A percentile compares a stretch with the other conserved stretches of the same genome.
Evolutionary conservation across 2,329 filamentous ascomycete genomes (phyloP).

Genomic region (Penicillium sp.): DNA sequence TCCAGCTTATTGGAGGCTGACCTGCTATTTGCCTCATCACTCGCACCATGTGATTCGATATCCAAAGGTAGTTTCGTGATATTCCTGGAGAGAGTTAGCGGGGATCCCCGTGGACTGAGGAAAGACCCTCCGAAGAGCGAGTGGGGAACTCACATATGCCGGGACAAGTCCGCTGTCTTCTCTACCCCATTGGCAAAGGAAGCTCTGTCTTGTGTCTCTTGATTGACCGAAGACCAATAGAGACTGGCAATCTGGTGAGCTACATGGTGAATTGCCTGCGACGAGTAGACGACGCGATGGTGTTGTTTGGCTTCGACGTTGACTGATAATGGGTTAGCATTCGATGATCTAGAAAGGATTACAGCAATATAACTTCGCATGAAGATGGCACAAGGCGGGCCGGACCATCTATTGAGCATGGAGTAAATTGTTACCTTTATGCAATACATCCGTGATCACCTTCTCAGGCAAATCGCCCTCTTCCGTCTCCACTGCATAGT

Average conservation of each 20-base stretch:
- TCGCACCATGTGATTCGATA: conserved; percentile 40
- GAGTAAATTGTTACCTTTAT: conserved; percentile 52
- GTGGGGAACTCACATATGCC: conserved; percentile 39
- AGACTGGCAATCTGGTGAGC: conserved; percentile 62
- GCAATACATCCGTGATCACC: conserved; percentile 56
- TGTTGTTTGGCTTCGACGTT: conserved; percentile 60
- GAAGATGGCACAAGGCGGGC: neutral
- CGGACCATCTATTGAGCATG: neutral
- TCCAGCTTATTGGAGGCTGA: conserved; percentile 27
- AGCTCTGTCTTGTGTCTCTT: conserved; percentile 36
- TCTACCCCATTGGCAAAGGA: conserved; percentile 42
- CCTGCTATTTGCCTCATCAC: conserved; percentile 43
- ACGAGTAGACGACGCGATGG: conserved; percentile 59
- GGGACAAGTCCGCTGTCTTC: conserved; percentile 48
- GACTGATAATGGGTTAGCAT: conserved; percentile 43
- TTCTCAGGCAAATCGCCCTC: conserved; percentile 56
- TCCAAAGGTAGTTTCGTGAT: conserved; percentile 48
- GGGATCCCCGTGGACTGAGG: conserved; percentile 3
- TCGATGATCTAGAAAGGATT: neutral
- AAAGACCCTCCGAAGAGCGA: neutral
- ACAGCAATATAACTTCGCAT: neutral
- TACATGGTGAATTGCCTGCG: conserved; percentile 61
- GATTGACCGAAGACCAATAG: conserved; percentile 59
- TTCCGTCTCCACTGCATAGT: conserved; percentile 48
- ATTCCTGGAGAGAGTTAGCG: conserved; percentile 38